Conservation (phyloP, 2,329 filamentous ascomycete species). For the Pseudogymnoascus verrucosus region DNA sequence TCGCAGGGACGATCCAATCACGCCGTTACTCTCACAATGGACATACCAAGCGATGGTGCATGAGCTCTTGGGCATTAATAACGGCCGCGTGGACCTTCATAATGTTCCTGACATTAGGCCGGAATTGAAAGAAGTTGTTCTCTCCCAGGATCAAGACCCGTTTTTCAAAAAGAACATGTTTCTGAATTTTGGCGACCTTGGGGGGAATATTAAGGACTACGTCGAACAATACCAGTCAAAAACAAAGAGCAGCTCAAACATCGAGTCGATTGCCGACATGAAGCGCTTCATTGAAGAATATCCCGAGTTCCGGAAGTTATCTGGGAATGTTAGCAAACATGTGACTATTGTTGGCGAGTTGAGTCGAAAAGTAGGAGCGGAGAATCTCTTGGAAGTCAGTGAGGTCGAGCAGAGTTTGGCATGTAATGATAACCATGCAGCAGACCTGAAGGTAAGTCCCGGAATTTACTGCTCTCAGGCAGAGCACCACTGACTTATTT, state of each 20-base stretch:
- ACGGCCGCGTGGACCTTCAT: slow-evolving; percentile 85
- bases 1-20: slow-evolving; percentile 88
- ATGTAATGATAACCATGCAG: slow-evolving; percentile 89
- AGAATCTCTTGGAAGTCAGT: slow-evolving; percentile 88
- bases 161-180: slow-evolving; percentile 99
- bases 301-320: slow-evolving; percentile 92
- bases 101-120: slow-evolving; percentile 76
- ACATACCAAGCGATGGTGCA: slow-evolving; percentile 99
- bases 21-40: slow-evolving; percentile 92
- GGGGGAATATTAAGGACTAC: slow-evolving; percentile 95
- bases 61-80: slow-evolving; percentile 85
- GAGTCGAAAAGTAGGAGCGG: slow-evolving; percentile 75
- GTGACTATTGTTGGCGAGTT: slow-evolving; percentile 93
- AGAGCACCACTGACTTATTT: neutral
- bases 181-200: slow-evolving; percentile 90
- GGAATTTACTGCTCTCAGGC: neutral
- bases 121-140: slow-evolving; percentile 85
- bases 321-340: slow-evolving; percentile 97
- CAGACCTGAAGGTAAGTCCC: slow-evolving; percentile 73
- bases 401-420: slow-evolving; percentile 95
- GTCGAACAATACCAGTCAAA: slow-evolving; percentile 97
- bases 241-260: slow-evolving; percentile 91
- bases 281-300: slow-evolving; percentile 99
- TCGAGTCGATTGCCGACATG: slow-evolving; percentile 97
- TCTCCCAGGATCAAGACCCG: slow-evolving; percentile 94